phyloP scores from a whole-genome alignment of 108 stramenopile species.

The Phaeodactylum tricornutum region DNA sequence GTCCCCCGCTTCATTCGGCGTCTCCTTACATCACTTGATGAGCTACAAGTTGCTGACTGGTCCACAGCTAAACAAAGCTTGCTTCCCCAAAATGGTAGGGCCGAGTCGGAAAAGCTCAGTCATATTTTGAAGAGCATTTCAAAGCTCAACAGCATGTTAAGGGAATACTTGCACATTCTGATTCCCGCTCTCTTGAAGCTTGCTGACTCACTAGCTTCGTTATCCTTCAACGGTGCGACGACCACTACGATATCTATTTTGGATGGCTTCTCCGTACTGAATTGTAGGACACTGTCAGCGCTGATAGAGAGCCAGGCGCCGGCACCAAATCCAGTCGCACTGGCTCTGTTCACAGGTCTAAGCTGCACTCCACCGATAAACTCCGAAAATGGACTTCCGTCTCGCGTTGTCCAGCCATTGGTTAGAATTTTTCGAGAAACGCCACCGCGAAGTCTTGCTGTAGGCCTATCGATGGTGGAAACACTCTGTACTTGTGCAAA shows the following conservation, averaged over 20 bases:
- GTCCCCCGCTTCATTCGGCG: constrained; percentile 62
- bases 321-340: constrained; percentile 4
- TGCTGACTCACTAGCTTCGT: constrained; percentile 47
- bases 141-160: constrained; percentile 53
- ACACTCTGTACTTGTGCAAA: constrained; percentile 63
- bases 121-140: constrained; percentile 57
- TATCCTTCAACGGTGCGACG: constrained; percentile 7
- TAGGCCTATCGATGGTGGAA: constrained; percentile 58
- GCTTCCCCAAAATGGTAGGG: constrained; percentile 3
- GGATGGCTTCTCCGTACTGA: constrained; percentile 31
- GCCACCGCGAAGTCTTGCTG: constrained; percentile 22
- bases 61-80: neutral
- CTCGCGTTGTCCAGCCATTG: constrained; percentile 73
- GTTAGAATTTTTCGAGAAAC: constrained; percentile 50
- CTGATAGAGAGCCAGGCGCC: constrained; percentile 36
- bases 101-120: constrained; percentile 38
- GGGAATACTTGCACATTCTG: constrained; percentile 70
- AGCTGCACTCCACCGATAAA: too few relatives aligned
- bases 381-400: constrained; percentile 31
- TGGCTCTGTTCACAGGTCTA: constrained; percentile 24
- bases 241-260: constrained; percentile 3
- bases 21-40: constrained; percentile 55
- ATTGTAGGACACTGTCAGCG: constrained; percentile 48
- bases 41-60: constrained; percentile 54
- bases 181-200: constrained; percentile 81